These are phyloP conservation scores for Bacidia rubella DNA, from an alignment of 495 filamentous ascomycete genomes.

Conservation along the genomic window DNA sequence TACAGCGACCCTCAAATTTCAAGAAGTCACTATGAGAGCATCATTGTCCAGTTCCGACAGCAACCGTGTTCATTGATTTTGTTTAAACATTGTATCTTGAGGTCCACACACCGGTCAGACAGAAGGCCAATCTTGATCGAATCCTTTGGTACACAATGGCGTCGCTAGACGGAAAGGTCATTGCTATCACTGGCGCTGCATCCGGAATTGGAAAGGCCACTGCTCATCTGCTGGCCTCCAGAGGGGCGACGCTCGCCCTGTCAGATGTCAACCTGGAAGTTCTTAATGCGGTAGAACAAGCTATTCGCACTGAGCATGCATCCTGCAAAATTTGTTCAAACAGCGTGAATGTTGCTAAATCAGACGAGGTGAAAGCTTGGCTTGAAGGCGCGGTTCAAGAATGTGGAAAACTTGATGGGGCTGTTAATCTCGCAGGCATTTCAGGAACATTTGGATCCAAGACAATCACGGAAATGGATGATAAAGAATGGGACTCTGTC, in stretches of 20 bases:
- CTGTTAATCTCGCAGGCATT: slow-evolving; percentile 44
- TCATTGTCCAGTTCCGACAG: too few species aligned
- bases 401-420: slow-evolving; percentile 40
- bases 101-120: too few species aligned
- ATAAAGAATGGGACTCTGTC: slow-evolving; percentile 39
- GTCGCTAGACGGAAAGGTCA: not conserved
- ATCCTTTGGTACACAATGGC: not conserved
- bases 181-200: slow-evolving; percentile 37
- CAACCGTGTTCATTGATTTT: too few species aligned
- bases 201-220: slow-evolving; percentile 46
- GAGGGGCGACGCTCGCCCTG: slow-evolving; percentile 37
- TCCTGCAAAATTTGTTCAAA: slow-evolving; percentile 20
- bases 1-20: too few species aligned
- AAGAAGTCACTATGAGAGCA: too few species aligned
- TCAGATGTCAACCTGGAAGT: slow-evolving; percentile 33
- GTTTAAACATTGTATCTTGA: too few species aligned
- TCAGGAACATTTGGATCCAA: slow-evolving; percentile 27
- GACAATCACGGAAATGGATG: slow-evolving; percentile 26
- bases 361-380: slow-evolving; percentile 33
- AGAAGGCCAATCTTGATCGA: not conserved
- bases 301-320: slow-evolving; percentile 9
- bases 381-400: slow-evolving; percentile 27
- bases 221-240: slow-evolving; percentile 32
- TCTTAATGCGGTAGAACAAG: slow-evolving; percentile 20
- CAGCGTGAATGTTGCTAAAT: slow-evolving; percentile 29